These are phyloP conservation scores for Plantago elongata DNA, from an alignment of 257 asterid species.

Conservation along the genomic window DNA sequence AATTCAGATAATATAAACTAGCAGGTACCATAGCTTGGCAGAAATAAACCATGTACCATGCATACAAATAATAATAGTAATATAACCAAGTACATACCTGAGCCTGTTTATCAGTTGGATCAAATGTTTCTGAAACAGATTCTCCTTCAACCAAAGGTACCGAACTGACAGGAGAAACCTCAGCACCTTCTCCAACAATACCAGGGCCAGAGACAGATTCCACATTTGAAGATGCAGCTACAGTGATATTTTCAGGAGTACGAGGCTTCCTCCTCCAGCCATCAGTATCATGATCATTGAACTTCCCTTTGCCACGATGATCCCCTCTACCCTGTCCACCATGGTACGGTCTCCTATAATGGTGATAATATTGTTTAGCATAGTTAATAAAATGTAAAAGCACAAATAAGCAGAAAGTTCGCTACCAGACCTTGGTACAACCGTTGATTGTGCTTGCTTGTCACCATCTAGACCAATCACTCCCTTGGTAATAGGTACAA, in stretches of 20 bases:
- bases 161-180: conserved; percentile 23
- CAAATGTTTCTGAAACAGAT: conserved; percentile 37
- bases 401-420: conserved; percentile 5
- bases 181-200: conserved; percentile 39
- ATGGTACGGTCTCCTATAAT: conserved; percentile 54
- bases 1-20: conserved; percentile 22
- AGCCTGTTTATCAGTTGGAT: conserved; percentile 63
- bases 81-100: conserved; percentile 35
- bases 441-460: conserved; percentile 35
- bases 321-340: conserved; percentile 48
- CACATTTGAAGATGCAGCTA: conserved; percentile 22
- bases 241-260: conserved; percentile 36
- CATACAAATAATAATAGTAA: too few species aligned
- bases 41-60: not conserved
- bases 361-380: conserved; percentile 23
- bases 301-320: conserved; percentile 52
- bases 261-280: conserved; percentile 49
- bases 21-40: conserved; percentile 12
- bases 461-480: conserved; percentile 34
- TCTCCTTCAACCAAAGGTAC: conserved; percentile 42
- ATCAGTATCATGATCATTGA: conserved; percentile 45
- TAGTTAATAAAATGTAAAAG: conserved; percentile 6
- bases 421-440: conserved; percentile 48
- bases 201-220: conserved; percentile 32
- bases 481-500: conserved; percentile 26